A percentile compares a stretch with the other conserved stretches of the same genome.
These are phyloP conservation scores for Hanseniaspora singularis DNA, from an alignment of 805 yeast genomes.

Conservation along the genomic window DNA sequence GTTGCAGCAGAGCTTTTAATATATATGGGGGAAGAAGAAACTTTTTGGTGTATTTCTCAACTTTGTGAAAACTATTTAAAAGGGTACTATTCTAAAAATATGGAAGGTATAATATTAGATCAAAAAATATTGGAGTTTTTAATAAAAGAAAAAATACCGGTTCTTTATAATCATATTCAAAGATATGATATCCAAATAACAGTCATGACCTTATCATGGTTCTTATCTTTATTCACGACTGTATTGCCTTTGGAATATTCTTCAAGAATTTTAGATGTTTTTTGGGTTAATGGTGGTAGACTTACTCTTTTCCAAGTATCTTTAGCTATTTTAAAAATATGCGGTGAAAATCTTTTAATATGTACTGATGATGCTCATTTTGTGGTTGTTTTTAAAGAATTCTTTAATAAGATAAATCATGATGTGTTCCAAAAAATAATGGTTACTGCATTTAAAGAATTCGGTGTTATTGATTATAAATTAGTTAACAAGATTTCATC, in stretches of 20 bases:
- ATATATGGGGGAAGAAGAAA: conserved; percentile 92
- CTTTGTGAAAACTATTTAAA: conserved; percentile 80
- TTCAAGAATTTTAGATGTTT: conserved; percentile 77
- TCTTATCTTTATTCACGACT: conserved; percentile 73
- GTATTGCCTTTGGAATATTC: conserved; percentile 94
- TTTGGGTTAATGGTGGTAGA: conserved; percentile 79
- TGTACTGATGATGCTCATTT: conserved; percentile 89
- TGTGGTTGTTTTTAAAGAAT: conserved; percentile 70
- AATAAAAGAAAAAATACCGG: conserved; percentile 81
- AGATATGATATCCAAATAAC: conserved; percentile 79
- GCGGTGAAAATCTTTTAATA: conserved; percentile 68
- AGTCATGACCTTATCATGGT: conserved; percentile 94
- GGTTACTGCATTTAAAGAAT: conserved; percentile 88
- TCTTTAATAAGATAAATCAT: conserved; percentile 71
- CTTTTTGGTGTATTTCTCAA: conserved; percentile 78
- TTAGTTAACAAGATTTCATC: neutral
- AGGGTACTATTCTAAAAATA: conserved; percentile 90
- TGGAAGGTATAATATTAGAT: conserved; percentile 93
- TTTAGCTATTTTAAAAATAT: conserved; percentile 74
- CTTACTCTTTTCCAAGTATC: conserved; percentile 79
- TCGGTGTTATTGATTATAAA: conserved; percentile 42
- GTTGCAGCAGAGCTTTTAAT: conserved; percentile 68
- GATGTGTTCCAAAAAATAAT: conserved; percentile 81
- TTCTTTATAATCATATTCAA: conserved; percentile 69
- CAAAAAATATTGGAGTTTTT: conserved; percentile 87